Evolutionary conservation across 208 protist genomes (phyloP).

Genomic region (Leishmania aethiopica): DNA sequence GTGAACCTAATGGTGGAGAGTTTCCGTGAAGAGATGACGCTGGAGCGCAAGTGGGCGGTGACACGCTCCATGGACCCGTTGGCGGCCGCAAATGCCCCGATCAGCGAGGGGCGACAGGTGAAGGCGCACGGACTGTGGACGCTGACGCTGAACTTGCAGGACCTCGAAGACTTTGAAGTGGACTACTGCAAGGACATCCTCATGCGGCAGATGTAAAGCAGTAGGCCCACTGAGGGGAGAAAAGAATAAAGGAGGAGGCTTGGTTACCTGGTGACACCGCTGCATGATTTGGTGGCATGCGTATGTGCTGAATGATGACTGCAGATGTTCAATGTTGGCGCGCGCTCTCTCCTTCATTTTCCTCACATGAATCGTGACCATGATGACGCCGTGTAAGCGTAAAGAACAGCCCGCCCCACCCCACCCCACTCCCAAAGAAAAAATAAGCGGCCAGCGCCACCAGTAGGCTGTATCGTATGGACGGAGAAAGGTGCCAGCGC

Average conservation of each 20-base stretch:
- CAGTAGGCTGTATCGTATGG: not conserved
- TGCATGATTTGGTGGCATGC: not conserved
- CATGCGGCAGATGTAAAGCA: constrained; percentile 62
- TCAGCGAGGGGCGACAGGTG: constrained; percentile 84
- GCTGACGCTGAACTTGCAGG: constrained; percentile 89
- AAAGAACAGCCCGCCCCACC: not conserved
- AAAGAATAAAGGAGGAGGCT: not conserved
- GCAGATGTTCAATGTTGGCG: not conserved
- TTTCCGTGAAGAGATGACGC: constrained; percentile 67
- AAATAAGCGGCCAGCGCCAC: not conserved
- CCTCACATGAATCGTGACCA: not conserved
- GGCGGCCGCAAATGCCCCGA: constrained; percentile 65
- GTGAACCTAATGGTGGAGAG: constrained; percentile 90
- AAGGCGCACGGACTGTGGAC: constrained; percentile 88
- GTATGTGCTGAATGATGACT: not conserved
- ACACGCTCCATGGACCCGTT: constrained; percentile 88
- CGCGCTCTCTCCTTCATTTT: constrained; percentile 6
- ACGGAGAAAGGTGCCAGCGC: not conserved
- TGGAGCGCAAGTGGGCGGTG: constrained; percentile 91
- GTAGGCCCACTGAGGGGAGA: not conserved
- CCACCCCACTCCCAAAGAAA: not conserved
- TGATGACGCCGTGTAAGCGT: not conserved
- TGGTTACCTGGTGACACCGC: not conserved
- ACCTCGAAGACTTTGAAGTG: constrained; percentile 92
- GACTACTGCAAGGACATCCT: constrained; percentile 92